Conservation (phyloP, 2,329 filamentous ascomycete species). For the Coleophoma eucalyptorum region DNA sequence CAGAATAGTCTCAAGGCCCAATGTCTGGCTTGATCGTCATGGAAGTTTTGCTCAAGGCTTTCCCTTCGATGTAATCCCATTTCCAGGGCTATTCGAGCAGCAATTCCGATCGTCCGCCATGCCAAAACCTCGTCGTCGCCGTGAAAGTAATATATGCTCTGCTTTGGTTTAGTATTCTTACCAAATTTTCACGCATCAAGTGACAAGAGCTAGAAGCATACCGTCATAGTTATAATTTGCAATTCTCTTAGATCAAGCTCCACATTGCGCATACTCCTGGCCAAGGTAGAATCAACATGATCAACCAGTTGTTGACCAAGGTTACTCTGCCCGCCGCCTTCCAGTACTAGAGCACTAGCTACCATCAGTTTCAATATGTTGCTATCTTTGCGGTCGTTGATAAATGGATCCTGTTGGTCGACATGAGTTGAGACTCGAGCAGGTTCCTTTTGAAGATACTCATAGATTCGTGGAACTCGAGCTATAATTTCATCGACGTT, state of each 20-base stretch:
- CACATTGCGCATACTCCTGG: neutral
- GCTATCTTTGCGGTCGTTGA: neutral
- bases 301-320: slow-evolving; percentile 53
- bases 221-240: neutral
- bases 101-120: slow-evolving; percentile 83
- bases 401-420: neutral
- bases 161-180: slow-evolving; percentile 34
- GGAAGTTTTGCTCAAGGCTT: slow-evolving; percentile 66
- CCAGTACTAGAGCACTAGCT: slow-evolving; percentile 48
- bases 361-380: neutral
- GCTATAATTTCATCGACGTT: neutral
- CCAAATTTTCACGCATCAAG: neutral
- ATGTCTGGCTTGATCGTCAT: slow-evolving; percentile 56
- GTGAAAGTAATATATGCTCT: slow-evolving; percentile 79
- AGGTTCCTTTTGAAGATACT: neutral
- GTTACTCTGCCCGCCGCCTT: slow-evolving; percentile 54
- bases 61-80: slow-evolving; percentile 73
- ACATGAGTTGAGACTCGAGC: neutral
- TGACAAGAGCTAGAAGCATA: neutral
- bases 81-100: slow-evolving; percentile 74
- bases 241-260: neutral
- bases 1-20: slow-evolving; percentile 75
- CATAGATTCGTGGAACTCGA: neutral
- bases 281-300: slow-evolving; percentile 34
- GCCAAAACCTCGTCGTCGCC: slow-evolving; percentile 81